A percentile compares a stretch with the other conserved stretches of the same genome.
These are phyloP conservation scores for Phytophthora cactorum DNA, from an alignment of 352 stramenopile genomes.

Conservation along the genomic window DNA sequence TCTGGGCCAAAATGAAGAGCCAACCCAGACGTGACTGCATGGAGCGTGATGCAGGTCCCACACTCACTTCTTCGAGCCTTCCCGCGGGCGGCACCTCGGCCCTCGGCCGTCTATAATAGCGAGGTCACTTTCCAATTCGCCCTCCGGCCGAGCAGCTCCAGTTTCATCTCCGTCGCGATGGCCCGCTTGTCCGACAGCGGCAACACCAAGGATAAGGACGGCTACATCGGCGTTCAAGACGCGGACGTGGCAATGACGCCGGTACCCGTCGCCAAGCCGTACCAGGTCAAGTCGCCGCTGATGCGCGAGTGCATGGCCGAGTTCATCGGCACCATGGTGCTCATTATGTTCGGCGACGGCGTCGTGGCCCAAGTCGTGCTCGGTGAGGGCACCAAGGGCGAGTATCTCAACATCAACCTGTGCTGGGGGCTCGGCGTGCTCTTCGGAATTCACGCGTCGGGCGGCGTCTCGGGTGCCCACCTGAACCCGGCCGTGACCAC, in stretches of 20 bases:
- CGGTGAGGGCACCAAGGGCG: constrained; percentile 54
- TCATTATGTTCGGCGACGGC: constrained; percentile 73
- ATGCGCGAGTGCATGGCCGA: constrained; percentile 67
- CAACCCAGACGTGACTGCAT: constrained; percentile 21
- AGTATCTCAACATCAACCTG: constrained; percentile 77
- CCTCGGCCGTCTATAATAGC: neutral
- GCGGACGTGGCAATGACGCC: constrained; percentile 30
- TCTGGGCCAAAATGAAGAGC: neutral
- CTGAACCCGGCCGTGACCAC: constrained; percentile 74
- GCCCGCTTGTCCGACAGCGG: constrained; percentile 33
- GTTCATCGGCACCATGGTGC: constrained; percentile 68
- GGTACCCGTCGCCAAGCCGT: constrained; percentile 31
- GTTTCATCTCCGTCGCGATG: constrained; percentile 9
- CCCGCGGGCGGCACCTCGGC: neutral
- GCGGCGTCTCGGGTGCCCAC: constrained; percentile 63
- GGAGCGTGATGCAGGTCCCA: constrained; percentile 25
- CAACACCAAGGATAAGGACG: constrained; percentile 33
- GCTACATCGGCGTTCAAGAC: constrained; percentile 36
- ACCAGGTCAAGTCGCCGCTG: constrained; percentile 43
- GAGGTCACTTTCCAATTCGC: constrained; percentile 22
- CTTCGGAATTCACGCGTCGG: constrained; percentile 68
- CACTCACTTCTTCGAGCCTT: constrained; percentile 10
- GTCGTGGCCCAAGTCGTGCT: constrained; percentile 69
- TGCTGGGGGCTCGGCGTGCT: constrained; percentile 77
- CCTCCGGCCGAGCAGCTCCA: constrained; percentile 10